Evolutionary conservation across 768 basidiomycete genomes (phyloP).

Genomic region (Naganishia onofrii): DNA sequence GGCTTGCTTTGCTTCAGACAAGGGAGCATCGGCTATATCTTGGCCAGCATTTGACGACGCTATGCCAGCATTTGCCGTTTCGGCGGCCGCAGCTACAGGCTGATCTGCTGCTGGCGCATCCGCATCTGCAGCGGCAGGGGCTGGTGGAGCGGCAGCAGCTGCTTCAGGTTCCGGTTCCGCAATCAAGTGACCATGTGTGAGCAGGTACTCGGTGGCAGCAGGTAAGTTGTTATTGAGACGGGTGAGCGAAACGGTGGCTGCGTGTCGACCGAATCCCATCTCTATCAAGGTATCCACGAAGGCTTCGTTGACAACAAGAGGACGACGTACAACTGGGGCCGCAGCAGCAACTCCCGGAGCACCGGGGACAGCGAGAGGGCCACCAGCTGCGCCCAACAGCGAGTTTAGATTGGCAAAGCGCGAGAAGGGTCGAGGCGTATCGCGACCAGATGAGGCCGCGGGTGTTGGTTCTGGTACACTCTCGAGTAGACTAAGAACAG

Average conservation of each 20-base stretch:
- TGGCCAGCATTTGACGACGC: conserved; percentile 28
- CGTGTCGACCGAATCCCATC: conserved; percentile 94
- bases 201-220: conserved; percentile 79
- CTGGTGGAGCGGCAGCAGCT: conserved; percentile 4
- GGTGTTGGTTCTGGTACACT: conserved; percentile 75
- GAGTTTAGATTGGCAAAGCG: conserved; percentile 28
- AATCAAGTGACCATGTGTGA: conserved; percentile 60
- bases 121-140: conserved; percentile 2
- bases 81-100: not conserved
- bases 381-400: conserved; percentile 31
- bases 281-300: conserved; percentile 75
- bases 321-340: not conserved
- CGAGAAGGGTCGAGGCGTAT: conserved; percentile 26
- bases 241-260: conserved; percentile 75
- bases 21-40: not conserved
- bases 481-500: conserved; percentile 74
- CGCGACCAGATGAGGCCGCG: conserved; percentile 52
- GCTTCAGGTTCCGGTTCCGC: conserved; percentile 27
- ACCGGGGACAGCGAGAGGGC: not conserved
- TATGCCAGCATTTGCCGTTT: conserved; percentile 19
- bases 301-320: conserved; percentile 6
- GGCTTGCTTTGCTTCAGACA: not conserved
- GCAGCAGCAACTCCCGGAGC: conserved; percentile 2
- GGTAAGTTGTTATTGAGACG: conserved; percentile 85
- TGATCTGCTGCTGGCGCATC: conserved; percentile 31